phyloP scores from a whole-genome alignment of 139 green algal genomes.

The Chlamydomonas eustigma region DNA sequence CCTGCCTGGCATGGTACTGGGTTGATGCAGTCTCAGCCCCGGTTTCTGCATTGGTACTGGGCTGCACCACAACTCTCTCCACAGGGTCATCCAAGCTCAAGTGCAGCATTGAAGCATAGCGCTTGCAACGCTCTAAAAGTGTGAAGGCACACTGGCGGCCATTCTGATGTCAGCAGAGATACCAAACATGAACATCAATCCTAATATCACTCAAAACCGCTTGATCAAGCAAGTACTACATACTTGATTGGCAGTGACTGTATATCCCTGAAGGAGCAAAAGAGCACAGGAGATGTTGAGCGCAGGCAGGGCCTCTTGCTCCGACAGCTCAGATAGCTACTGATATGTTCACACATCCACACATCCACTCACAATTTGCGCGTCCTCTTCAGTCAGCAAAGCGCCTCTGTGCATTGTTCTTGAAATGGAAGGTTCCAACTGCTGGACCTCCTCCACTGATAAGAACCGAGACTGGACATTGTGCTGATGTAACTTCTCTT shows the following conservation, averaged over 20 bases:
- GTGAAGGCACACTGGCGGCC: background rate
- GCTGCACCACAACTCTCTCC: background rate
- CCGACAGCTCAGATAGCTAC: too few species aligned
- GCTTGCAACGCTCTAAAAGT: background rate
- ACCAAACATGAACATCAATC: background rate
- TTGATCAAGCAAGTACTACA: too few species aligned
- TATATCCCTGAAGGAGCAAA: too few species aligned
- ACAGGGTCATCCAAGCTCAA: slow-evolving; percentile 12
- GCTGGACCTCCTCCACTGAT: background rate
- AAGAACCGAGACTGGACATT: background rate
- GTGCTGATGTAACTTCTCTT: background rate
- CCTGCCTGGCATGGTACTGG: too few species aligned
- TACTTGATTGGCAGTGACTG: too few species aligned
- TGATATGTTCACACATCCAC: too few species aligned
- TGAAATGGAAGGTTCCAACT: background rate
- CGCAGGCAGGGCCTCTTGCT: too few species aligned
- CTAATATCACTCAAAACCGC: too few species aligned
- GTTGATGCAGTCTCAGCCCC: background rate
- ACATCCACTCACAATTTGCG: slow-evolving; percentile 16
- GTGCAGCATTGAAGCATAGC: background rate
- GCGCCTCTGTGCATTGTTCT: background rate
- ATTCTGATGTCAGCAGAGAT: background rate
- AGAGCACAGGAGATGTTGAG: too few species aligned
- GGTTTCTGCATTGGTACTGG: background rate
- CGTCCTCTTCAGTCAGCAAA: background rate